A percentile compares a stretch with the other conserved stretches of the same genome.
Evolutionary conservation across 139 green algal genomes (phyloP).

Genomic region (Closterium sp.): DNA sequence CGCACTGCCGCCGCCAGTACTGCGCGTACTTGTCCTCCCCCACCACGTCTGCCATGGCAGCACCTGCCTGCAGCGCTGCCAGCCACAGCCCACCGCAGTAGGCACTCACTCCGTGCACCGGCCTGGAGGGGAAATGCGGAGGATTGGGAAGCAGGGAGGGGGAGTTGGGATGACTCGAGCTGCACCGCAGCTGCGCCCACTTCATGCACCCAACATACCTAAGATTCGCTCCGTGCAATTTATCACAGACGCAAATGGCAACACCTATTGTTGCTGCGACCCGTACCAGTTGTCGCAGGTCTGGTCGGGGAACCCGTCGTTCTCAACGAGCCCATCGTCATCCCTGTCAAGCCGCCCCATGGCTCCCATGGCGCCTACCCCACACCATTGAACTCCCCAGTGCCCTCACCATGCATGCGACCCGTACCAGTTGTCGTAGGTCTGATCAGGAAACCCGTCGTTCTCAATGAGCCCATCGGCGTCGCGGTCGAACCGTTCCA

Average conservation of each 20-base stretch:
- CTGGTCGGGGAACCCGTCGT: no score
- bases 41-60: constrained; percentile 20
- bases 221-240: no score
- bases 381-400: no score
- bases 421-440: constrained; percentile 45
- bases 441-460: constrained; percentile 47
- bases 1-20: neutral
- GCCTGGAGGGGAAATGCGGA: constrained; percentile 10
- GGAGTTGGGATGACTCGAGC: no score
- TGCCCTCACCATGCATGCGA: neutral
- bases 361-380: no score
- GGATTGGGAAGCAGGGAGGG: neutral
- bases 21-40: neutral
- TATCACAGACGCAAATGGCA: no score
- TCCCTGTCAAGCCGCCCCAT: constrained; percentile 28
- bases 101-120: constrained; percentile 45
- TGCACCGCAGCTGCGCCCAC: no score
- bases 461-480: constrained; percentile 48
- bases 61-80: constrained; percentile 41
- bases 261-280: no score
- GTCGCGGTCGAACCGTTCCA: constrained; percentile 39
- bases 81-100: constrained; percentile 54
- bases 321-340: constrained; percentile 45
- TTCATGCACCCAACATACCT: no score
- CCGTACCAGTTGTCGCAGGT: no score